Evolutionary conservation across 139 green algal species (phyloP).

Genomic region (Dunaliella sp.): DNA sequence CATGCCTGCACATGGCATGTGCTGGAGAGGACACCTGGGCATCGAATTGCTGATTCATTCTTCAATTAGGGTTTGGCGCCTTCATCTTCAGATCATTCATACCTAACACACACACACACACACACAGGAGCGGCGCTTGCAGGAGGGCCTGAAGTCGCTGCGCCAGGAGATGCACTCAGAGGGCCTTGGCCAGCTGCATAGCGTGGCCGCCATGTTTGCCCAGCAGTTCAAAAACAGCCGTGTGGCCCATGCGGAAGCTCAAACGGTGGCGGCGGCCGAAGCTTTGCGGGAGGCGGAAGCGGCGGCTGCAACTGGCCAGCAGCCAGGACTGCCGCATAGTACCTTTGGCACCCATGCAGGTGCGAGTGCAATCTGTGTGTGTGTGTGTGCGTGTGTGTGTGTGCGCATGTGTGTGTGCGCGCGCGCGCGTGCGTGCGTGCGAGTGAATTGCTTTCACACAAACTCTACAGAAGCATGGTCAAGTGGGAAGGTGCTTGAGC

Average conservation of each 20-base stretch:
- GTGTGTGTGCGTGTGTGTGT: too few relatives aligned
- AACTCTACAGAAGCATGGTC: too few relatives aligned
- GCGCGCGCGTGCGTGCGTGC: too few relatives aligned
- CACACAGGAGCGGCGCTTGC: slow-evolving; percentile 25
- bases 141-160: slow-evolving; percentile 8
- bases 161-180: slow-evolving; percentile 30
- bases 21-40: too few relatives aligned
- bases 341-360: background rate
- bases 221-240: slow-evolving; percentile 32
- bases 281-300: background rate
- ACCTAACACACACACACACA: background rate
- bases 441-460: too few relatives aligned
- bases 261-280: slow-evolving; percentile 15
- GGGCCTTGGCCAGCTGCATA: slow-evolving; percentile 22
- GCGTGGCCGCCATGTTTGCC: slow-evolving; percentile 33
- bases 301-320: background rate
- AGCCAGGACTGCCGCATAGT: background rate
- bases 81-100: too few relatives aligned
- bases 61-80: too few relatives aligned
- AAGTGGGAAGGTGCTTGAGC: too few relatives aligned
- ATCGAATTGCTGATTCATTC: too few relatives aligned
- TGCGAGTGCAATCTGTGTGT: too few relatives aligned
- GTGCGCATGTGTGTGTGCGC: too few relatives aligned
- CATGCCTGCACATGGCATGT: too few relatives aligned
- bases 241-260: slow-evolving; percentile 29